A percentile compares a stretch with the other conserved stretches of the same genome.
Evolutionary conservation across 106 monocot genomes (phyloP).

Genomic region (Amphibolis antarctica): DNA sequence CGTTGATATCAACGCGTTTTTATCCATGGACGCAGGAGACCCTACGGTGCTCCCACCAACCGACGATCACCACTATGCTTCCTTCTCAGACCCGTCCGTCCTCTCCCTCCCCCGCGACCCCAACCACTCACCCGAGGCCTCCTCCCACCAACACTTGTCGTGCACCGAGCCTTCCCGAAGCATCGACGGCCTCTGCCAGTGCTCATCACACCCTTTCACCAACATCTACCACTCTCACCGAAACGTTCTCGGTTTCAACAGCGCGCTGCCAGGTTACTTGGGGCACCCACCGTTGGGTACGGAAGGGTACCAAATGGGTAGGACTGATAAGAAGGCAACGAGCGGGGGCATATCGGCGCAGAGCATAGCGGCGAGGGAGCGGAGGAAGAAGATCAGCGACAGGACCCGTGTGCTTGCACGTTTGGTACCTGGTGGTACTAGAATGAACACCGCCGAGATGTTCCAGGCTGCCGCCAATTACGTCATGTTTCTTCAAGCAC

Average conservation of each 20-base stretch:
- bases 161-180: neutral
- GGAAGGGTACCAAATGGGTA: neutral
- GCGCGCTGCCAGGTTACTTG: neutral
- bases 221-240: neutral
- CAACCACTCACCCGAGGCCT: neutral
- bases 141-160: neutral
- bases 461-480: slow-evolving; percentile 37
- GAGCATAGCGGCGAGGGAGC: slow-evolving; percentile 52
- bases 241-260: neutral
- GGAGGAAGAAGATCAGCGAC: slow-evolving; percentile 64
- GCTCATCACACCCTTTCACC: neutral
- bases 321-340: neutral
- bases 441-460: slow-evolving; percentile 83
- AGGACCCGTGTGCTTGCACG: slow-evolving; percentile 52
- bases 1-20: too few species aligned
- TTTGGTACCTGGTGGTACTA: slow-evolving; percentile 48
- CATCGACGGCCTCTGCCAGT: neutral
- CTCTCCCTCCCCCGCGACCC: neutral
- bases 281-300: neutral
- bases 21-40: too few species aligned
- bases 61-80: neutral
- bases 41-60: neutral
- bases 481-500: slow-evolving; percentile 61
- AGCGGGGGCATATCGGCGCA: slow-evolving; percentile 25
- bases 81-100: neutral